Base-by-base conservation (phyloP, 1,284 basidiomycete genomes). In the Rhizoctonia solani region DNA sequence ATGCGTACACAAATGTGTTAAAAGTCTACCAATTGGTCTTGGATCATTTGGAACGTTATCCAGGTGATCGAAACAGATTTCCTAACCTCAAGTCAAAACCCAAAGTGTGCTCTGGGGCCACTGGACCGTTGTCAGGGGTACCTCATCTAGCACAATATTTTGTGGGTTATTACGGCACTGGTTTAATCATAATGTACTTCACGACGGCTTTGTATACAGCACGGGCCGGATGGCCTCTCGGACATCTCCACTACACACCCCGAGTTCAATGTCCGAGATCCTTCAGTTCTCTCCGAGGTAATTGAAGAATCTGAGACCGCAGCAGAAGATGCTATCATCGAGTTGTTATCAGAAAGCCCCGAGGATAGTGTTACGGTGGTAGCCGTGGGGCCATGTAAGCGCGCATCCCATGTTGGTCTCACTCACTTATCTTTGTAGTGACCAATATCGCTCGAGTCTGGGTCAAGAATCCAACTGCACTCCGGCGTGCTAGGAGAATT, bases 101-200 rank as follows among this genome's bases (percentile, higher is more conserved):
- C 0, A 81, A 90, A 53, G 80, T 92, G 67, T 87, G 83, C 0
- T 77, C 82, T 54, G 94, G 93, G 3, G 82, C 86, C 46, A 77
- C 80, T n/a, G 81, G 81, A 0, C 96, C 96, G 3, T 80, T 97
- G 1, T 82, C 86, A 54, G 95, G 95, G 2, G 84, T 85, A 27
- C 76, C 85, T 34, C 88, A 92, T 72, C 88, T 85, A 65, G 95
- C 96, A 11, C 84, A 89, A 70, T 97, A 95, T 76, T 96, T 98
- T 69, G 76, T 77, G 74, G 72, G 77, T 59, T 6, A 9, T 3
- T 27, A 6, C 25, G 3, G 8, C 63, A 41, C 34, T 54, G 8
- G 3, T 19, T 23, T 69, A 47, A 1, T 52, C 16, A 23, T 32
- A 25, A 16, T 6, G 6, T 32, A 16, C 41, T 19, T 25, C 32